Percentiles rank a stretch among this genome's conserved stretches.
Conservation (phyloP, 2,329 filamentous ascomycete genomes). For the Ceratocystis diversiconidia region DNA sequence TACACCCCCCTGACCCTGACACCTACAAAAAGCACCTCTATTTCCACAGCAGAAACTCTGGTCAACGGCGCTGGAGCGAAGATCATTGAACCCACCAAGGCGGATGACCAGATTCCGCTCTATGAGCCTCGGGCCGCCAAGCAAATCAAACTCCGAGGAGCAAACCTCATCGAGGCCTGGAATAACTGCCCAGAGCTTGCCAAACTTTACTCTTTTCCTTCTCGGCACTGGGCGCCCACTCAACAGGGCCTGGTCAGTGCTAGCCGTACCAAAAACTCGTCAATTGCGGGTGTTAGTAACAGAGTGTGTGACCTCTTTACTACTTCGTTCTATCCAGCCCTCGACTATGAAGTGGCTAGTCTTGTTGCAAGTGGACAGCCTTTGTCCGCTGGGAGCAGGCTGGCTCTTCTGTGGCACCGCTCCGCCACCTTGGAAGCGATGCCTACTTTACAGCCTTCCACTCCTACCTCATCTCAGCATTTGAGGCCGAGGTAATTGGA, state of each 20-base stretch:
- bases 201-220: neutral
- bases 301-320: neutral
- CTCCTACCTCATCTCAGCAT: neutral
- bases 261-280: neutral
- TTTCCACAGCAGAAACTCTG: neutral
- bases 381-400: neutral
- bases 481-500: conserved; percentile 2
- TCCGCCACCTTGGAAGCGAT: neutral
- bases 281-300: neutral
- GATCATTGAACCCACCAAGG: neutral
- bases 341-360: neutral
- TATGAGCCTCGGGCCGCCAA: neutral
- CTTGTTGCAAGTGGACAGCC: neutral
- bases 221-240: neutral
- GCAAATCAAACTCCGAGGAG: neutral
- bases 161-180: conserved; percentile 1
- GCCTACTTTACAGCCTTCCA: conserved; percentile 7
- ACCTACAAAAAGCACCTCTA: neutral
- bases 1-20: neutral
- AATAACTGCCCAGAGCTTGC: neutral
- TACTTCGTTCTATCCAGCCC: neutral
- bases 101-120: neutral
- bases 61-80: neutral
- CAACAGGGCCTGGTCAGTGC: neutral
- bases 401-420: neutral